These are phyloP conservation scores for Pseudopediastrum boryanum DNA, from an alignment of 139 green algal genomes.

Conservation along the genomic window DNA sequence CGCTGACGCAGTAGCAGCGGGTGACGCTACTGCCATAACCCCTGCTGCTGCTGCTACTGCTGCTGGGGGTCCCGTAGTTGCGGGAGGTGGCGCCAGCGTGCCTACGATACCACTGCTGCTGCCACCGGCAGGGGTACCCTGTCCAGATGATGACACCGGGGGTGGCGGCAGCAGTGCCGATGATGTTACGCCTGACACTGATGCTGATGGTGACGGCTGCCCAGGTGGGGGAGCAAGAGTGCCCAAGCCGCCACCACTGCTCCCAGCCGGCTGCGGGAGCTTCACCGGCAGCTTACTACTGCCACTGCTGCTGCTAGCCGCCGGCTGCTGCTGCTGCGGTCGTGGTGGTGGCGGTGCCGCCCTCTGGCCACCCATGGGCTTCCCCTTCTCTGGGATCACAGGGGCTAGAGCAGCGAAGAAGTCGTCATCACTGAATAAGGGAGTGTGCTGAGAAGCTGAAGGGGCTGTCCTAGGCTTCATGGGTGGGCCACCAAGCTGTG, in stretches of 20 bases:
- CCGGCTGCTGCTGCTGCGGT: slow-evolving; percentile 4
- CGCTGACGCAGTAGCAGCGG: background rate
- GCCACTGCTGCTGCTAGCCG: background rate
- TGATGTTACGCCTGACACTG: too few species aligned
- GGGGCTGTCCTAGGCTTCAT: slow-evolving; percentile 1
- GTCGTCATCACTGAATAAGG: slow-evolving; percentile 22
- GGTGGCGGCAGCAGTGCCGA: too few species aligned
- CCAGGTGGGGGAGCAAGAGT: too few species aligned
- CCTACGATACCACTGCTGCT: too few species aligned
- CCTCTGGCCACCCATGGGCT: background rate
- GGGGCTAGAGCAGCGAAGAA: slow-evolving; percentile 29
- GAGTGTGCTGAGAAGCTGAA: background rate
- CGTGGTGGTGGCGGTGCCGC: background rate
- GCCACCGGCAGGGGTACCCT: too few species aligned
- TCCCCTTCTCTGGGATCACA: slow-evolving; percentile 16
- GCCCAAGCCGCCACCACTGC: too few species aligned
- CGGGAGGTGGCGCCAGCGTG: too few species aligned
- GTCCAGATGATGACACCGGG: too few species aligned
- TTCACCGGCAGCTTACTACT: background rate
- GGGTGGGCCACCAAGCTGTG: slow-evolving; percentile 20
- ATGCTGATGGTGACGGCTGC: too few species aligned
- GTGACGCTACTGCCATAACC: background rate
- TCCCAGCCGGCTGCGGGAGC: background rate
- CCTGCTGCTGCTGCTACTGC: background rate
- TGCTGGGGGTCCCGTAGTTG: too few species aligned